A percentile compares a stretch with the other conserved stretches of the same genome.
Conservation (phyloP, 2,329 filamentous ascomycete genomes). For the Scedosporium minutisporum region DNA sequence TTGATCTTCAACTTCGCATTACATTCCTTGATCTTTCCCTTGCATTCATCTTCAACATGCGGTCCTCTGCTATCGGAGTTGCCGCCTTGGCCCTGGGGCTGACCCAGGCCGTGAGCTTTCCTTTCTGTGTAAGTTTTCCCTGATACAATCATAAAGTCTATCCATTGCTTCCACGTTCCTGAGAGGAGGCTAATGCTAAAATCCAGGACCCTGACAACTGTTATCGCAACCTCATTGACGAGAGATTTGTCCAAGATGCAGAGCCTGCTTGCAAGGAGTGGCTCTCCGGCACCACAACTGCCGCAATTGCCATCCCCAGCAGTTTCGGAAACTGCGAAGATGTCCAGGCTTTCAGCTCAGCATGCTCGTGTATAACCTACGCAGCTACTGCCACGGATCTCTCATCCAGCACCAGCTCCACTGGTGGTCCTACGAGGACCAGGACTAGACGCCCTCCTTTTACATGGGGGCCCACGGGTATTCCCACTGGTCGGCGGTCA, state of each 20-base stretch:
- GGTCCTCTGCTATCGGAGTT: not conserved
- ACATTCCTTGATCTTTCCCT: not conserved
- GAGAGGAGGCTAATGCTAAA: slow-evolving; percentile 7
- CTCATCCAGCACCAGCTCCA: not conserved
- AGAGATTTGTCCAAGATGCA: slow-evolving; percentile 19
- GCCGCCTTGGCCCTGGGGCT: not conserved
- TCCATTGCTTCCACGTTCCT: no score
- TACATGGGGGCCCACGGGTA: not conserved
- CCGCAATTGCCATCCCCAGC: slow-evolving; percentile 17
- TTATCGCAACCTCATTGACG: slow-evolving; percentile 25
- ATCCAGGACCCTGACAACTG: slow-evolving; percentile 21
- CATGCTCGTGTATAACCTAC: slow-evolving; percentile 59
- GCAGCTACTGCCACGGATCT: slow-evolving; percentile 5
- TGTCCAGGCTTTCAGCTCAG: slow-evolving; percentile 46
- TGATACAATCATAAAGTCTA: not conserved
- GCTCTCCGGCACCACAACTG: slow-evolving; percentile 19
- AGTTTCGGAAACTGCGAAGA: slow-evolving; percentile 26
- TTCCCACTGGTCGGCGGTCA: no score
- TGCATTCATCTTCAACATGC: not conserved
- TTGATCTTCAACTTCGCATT: not conserved
- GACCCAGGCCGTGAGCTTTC: not conserved
- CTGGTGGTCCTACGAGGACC: not conserved
- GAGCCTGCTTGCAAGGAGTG: slow-evolving; percentile 22
- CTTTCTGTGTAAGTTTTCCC: slow-evolving; percentile 11
- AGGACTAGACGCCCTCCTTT: not conserved